These are phyloP conservation scores for Mycena albidolilacea DNA, from an alignment of 768 basidiomycete species.

Conservation along the genomic window DNA sequence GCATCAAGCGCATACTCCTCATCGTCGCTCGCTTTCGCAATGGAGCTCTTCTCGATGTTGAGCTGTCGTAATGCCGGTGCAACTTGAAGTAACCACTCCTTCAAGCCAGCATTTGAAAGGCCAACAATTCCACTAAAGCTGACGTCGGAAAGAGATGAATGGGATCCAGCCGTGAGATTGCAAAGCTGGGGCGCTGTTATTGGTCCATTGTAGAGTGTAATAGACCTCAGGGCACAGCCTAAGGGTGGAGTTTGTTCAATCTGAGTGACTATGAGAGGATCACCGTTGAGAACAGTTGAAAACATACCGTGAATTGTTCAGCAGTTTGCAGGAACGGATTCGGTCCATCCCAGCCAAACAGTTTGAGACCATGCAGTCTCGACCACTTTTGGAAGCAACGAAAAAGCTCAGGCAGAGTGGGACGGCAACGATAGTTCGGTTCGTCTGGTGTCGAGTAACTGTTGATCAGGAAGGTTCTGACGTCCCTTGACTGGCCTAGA, in stretches of 20 bases:
- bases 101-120: constrained; percentile 24
- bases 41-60: constrained; percentile 23
- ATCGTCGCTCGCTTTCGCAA: constrained; percentile 14
- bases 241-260: constrained; percentile 26
- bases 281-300: neutral
- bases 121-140: constrained; percentile 17
- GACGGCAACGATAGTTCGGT: constrained; percentile 8
- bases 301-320: constrained; percentile 17
- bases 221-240: constrained; percentile 12
- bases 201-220: constrained; percentile 10
- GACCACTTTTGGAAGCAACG: constrained; percentile 19
- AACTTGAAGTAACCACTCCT: constrained; percentile 16
- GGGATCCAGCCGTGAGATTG: constrained; percentile 26
- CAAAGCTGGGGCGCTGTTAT: constrained; percentile 24
- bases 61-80: constrained; percentile 5
- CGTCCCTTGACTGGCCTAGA: constrained; percentile 17
- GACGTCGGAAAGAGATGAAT: constrained; percentile 20
- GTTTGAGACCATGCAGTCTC: constrained; percentile 5
- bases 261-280: constrained; percentile 6
- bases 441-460: neutral
- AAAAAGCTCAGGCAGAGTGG: constrained; percentile 24
- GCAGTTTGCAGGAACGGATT: constrained; percentile 19
- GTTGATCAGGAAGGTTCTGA: constrained; percentile 19
- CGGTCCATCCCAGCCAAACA: constrained; percentile 23
- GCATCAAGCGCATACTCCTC: constrained; percentile 27